Conservation (phyloP, 1,284 basidiomycete genomes). For the Cutaneotrichosporon sp. region DNA sequence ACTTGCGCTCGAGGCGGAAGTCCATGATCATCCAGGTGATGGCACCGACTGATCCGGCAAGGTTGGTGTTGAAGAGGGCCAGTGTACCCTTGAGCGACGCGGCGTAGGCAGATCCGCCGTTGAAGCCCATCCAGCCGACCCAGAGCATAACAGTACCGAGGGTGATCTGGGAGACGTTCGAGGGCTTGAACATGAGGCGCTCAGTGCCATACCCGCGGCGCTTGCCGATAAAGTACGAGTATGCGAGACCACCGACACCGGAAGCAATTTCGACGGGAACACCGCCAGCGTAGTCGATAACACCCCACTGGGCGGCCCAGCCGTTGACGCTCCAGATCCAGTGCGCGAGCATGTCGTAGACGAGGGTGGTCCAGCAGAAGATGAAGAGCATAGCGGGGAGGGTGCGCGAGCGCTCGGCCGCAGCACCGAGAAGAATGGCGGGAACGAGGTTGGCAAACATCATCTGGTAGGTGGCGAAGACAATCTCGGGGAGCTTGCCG, state of each 20-base stretch:
- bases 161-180: conserved; percentile 77
- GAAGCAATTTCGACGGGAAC: conserved; percentile 92
- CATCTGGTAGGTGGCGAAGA: conserved; percentile 81
- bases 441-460: conserved; percentile 56
- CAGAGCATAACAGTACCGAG: conserved; percentile 86
- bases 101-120: conserved; percentile 74
- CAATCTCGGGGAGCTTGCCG: conserved; percentile 58
- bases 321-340: conserved; percentile 76
- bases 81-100: conserved; percentile 85
- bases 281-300: conserved; percentile 75
- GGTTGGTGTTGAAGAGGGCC: conserved; percentile 84
- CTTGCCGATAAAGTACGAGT: conserved; percentile 65
- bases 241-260: conserved; percentile 80
- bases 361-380: conserved; percentile 67
- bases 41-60: conserved; percentile 59
- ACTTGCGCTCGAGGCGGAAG: conserved; percentile 74
- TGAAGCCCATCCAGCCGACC: conserved; percentile 72
- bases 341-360: conserved; percentile 73
- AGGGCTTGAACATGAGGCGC: conserved; percentile 82
- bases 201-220: conserved; percentile 69
- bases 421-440: conserved; percentile 59
- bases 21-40: conserved; percentile 88
- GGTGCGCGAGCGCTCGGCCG: conserved; percentile 84
- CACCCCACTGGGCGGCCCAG: conserved; percentile 88
- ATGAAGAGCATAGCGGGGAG: conserved; percentile 83